phyloP scores from a whole-genome alignment of 2,329 filamentous ascomycete species.

The Arthrobotrys megalospora region DNA sequence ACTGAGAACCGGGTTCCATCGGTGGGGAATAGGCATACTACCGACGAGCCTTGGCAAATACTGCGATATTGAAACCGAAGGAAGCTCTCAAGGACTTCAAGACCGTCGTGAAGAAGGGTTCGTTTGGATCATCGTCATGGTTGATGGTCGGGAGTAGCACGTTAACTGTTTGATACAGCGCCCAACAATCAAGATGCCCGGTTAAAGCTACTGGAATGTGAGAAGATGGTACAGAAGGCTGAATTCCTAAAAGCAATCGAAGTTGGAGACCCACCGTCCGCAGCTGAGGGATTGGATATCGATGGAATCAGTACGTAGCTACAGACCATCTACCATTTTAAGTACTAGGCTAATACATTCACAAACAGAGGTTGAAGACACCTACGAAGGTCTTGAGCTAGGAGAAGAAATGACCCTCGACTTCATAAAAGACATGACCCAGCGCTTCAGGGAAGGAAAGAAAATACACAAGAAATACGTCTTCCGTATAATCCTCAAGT shows the following conservation, averaged over 20 bases:
- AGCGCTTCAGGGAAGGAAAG: constrained; percentile 96
- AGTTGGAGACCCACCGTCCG: constrained; percentile 90
- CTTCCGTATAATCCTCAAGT: constrained; percentile 92
- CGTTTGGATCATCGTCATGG: constrained; percentile 8
- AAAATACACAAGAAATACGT: constrained; percentile 96
- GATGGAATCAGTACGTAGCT: constrained; percentile 76
- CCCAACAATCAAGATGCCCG: constrained; percentile 91
- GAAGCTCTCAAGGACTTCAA: constrained; percentile 95
- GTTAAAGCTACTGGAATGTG: constrained; percentile 90
- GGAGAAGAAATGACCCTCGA: constrained; percentile 91
- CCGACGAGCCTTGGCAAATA: constrained; percentile 89
- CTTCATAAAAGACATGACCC: constrained; percentile 97
- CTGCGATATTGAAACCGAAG: constrained; percentile 88
- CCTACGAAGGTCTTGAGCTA: constrained; percentile 87
- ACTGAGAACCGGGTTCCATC: neutral
- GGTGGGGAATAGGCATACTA: constrained; percentile 83
- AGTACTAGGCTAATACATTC: neutral
- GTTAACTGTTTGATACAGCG: constrained; percentile 68
- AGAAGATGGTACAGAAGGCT: constrained; percentile 91
- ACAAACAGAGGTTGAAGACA: constrained; percentile 75
- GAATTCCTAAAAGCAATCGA: constrained; percentile 97
- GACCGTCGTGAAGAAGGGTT: constrained; percentile 81
- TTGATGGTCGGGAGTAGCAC: neutral
- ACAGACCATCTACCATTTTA: neutral
- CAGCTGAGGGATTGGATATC: constrained; percentile 89